A percentile compares a stretch with the other conserved stretches of the same genome.
phyloP scores from a whole-genome alignment of 2,329 filamentous ascomycete species.

The Stagonosporopsis chrysanthemi region DNA sequence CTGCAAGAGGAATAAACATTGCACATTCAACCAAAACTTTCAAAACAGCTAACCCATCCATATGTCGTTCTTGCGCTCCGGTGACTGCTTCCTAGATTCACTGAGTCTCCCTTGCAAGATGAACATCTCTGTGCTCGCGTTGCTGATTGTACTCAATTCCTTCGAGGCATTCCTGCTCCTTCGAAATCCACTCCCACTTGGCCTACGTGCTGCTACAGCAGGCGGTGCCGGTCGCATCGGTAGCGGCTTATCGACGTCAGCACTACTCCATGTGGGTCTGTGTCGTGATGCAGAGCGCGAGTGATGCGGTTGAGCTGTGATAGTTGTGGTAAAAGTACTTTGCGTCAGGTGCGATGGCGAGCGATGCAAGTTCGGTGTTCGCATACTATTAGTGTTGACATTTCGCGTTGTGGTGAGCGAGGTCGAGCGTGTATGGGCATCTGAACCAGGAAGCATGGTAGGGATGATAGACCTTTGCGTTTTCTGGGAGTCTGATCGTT shows the following conservation, averaged over 20 bases:
- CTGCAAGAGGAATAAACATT: background rate
- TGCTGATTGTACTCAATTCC: slow-evolving; percentile 10
- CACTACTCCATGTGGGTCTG: background rate
- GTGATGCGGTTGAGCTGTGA: slow-evolving; percentile 8
- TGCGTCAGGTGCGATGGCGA: slow-evolving; percentile 2
- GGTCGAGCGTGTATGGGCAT: background rate
- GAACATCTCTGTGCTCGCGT: slow-evolving; percentile 14
- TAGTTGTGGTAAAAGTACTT: slow-evolving; percentile 12
- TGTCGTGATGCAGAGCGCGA: slow-evolving; percentile 8
- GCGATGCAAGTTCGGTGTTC: background rate
- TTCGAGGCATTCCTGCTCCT: slow-evolving; percentile 7
- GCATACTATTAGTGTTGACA: slow-evolving; percentile 3
- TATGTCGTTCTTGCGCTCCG: slow-evolving; percentile 6
- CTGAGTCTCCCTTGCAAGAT: slow-evolving; percentile 8
- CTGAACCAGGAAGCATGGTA: background rate
- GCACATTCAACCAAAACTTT: background rate
- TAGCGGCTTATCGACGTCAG: slow-evolving; percentile 10
- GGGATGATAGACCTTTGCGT: background rate
- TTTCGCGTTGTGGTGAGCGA: slow-evolving; percentile 2
- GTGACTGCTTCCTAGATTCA: slow-evolving; percentile 4
- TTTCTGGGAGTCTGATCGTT: background rate
- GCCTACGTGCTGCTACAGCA: background rate
- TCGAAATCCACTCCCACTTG: background rate
- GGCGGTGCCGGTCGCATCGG: slow-evolving; percentile 11
- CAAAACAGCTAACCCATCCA: slow-evolving; percentile 7